Base-by-base conservation (phyloP, 1,284 basidiomycete species). In the Heliocybe sulcata region DNA sequence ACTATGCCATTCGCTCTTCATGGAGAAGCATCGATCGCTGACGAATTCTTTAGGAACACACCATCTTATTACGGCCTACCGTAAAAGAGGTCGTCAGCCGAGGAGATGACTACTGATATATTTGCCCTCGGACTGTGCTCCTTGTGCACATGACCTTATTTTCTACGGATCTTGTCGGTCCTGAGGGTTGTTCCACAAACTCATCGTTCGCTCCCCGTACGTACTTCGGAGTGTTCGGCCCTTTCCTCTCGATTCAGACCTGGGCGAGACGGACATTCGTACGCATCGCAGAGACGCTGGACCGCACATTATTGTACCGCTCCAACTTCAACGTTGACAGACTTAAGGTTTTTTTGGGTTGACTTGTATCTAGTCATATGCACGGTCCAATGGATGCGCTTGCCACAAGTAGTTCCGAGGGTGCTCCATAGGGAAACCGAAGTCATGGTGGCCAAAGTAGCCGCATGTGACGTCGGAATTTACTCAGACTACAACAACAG, bases 61-160 rank as follows among this genome's bases (percentile, higher is more conserved):
- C 94, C 16, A 94, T 98, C 60, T 70, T 98, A 33, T 76, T 98
- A 35, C 80, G 92, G 54, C 91, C 95, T 35, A 97, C 93, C 1
- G 87, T 87, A 64, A 98, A 97, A 67, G 97, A 99, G 72, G 85
- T 99, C 6, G 93, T 99, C 35, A 94, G 91, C 64, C 80, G 94
- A 61, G 96, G 96, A 29, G 90, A 92, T 59, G 95, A 98, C 70
- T 98, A 96, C 69, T 94, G 61, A 62, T 47, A 42, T 26, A 12
- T 8, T 25, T 19, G 8, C 9, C 33, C 9, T 9, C 9, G 33
- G 33, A 31, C 29, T n/a, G 16, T 3, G 4, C 38, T 42, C 16
- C 16, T 42, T 42, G 4, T 16, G 4, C 38, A n/a, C 38, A 42
- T 42, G 38, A 42, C 19, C 38, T n/a, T 16, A n/a, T n/a, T 42